A percentile compares a stretch with the other conserved stretches of the same genome.
These are phyloP conservation scores for Sonneratia caseolaris DNA, from an alignment of 345 rosid species.

Conservation along the genomic window DNA sequence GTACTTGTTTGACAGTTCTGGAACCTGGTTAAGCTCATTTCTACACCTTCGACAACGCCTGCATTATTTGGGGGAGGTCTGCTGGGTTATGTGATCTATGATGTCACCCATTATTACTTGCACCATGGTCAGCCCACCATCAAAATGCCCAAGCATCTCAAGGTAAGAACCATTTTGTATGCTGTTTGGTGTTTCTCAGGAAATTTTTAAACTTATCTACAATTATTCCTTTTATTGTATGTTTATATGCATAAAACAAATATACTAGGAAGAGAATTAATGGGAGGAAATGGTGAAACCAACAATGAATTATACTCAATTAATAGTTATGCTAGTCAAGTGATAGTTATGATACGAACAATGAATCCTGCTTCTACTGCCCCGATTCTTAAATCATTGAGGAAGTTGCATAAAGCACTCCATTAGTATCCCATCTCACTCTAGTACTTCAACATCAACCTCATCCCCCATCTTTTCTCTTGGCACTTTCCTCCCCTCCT, in stretches of 20 bases:
- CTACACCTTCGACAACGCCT: slow-evolving; percentile 66
- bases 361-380: too few relatives aligned
- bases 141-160: slow-evolving; percentile 48
- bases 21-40: slow-evolving; percentile 43
- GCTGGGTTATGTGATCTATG: slow-evolving; percentile 83
- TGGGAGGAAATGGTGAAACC: background rate
- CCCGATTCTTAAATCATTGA: background rate
- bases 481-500: background rate
- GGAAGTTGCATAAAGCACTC: background rate
- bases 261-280: background rate
- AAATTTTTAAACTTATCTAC: background rate
- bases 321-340: background rate
- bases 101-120: slow-evolving; percentile 82
- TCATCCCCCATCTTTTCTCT: background rate
- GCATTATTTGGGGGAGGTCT: slow-evolving; percentile 84
- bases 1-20: slow-evolving; percentile 44
- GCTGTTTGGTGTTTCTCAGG: background rate
- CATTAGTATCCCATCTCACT: background rate
- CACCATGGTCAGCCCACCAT: slow-evolving; percentile 87
- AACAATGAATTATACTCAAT: background rate
- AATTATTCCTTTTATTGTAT: background rate
- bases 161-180: slow-evolving; percentile 25
- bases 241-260: background rate
- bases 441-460: background rate
- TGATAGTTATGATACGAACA: background rate